Evolutionary conservation across 805 yeast genomes (phyloP).

Genomic region (Starmerella davenportii): DNA sequence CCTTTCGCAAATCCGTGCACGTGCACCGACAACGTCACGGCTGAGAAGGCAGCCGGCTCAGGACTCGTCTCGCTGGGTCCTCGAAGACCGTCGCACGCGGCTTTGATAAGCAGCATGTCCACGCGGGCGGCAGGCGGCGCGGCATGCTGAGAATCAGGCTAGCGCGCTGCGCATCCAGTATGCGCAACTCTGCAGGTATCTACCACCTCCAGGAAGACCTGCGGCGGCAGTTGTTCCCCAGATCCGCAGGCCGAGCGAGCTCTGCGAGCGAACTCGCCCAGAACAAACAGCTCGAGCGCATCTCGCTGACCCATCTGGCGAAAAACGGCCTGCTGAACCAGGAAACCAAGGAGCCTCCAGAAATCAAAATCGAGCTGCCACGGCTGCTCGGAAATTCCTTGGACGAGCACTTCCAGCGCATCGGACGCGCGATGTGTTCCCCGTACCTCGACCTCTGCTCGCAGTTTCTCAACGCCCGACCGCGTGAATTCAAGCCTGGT

Average conservation of each 20-base stretch:
- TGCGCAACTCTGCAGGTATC: constrained; percentile 21
- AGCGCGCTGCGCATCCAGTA: neutral
- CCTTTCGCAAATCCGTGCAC: no score
- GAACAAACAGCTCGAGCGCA: constrained; percentile 1
- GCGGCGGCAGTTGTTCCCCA: constrained; percentile 9
- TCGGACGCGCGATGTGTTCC: constrained; percentile 39
- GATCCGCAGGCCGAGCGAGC: neutral
- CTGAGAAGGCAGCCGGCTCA: no score
- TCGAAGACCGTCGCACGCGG: no score
- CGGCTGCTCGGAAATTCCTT: constrained; percentile 48
- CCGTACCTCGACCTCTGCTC: constrained; percentile 41
- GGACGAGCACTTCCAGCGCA: constrained; percentile 67
- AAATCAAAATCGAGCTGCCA: constrained; percentile 33
- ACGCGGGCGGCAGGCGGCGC: no score
- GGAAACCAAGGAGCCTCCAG: constrained; percentile 10
- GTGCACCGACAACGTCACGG: no score
- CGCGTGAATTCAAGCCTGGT: constrained; percentile 1
- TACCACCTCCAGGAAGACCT: constrained; percentile 17
- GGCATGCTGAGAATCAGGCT: no score
- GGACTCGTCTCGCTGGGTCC: no score
- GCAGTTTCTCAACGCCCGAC: constrained; percentile 29
- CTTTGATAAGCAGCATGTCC: no score
- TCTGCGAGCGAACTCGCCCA: neutral
- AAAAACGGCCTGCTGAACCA: constrained; percentile 10
- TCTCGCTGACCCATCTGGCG: constrained; percentile 12